A percentile compares a stretch with the other conserved stretches of the same genome.
Evolutionary conservation across 306 rosid species (phyloP).

Genomic region (Gleditsia sinensis): DNA sequence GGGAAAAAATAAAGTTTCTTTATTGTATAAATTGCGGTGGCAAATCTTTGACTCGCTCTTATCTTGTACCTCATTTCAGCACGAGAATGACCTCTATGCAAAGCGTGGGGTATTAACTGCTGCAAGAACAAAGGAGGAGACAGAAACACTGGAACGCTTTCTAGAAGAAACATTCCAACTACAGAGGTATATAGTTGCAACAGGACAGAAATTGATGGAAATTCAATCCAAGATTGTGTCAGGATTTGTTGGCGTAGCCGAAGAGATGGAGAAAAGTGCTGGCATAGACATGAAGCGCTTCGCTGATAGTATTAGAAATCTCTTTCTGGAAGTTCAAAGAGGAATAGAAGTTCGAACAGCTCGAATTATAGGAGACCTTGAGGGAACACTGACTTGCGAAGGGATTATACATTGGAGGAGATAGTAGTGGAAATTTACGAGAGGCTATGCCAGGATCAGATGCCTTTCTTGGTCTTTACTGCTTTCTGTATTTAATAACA

Average conservation of each 20-base stretch:
- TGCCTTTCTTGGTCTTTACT: slow-evolving; percentile 25
- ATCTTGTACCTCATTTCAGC: slow-evolving; percentile 54
- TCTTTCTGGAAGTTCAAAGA: slow-evolving; percentile 87
- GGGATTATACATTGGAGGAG: slow-evolving; percentile 82
- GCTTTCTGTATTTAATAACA: slow-evolving; percentile 37
- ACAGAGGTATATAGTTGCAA: slow-evolving; percentile 86
- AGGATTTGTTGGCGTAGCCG: slow-evolving; percentile 65
- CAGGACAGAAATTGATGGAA: slow-evolving; percentile 83
- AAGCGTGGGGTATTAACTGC: slow-evolving; percentile 48
- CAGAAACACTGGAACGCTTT: slow-evolving; percentile 63
- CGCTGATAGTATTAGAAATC: slow-evolving; percentile 60
- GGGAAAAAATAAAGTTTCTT: no score
- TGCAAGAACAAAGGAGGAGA: slow-evolving; percentile 68
- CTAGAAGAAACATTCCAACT: slow-evolving; percentile 90
- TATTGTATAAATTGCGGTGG: neutral
- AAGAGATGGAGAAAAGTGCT: slow-evolving; percentile 64
- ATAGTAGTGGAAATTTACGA: slow-evolving; percentile 21
- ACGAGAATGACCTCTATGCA: slow-evolving; percentile 60
- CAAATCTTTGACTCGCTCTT: slow-evolving; percentile 25
- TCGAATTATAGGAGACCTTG: slow-evolving; percentile 90
- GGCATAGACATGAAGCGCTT: slow-evolving; percentile 80
- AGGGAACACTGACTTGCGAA: slow-evolving; percentile 89
- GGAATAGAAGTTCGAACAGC: slow-evolving; percentile 87
- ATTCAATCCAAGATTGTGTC: slow-evolving; percentile 63
- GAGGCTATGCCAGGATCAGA: slow-evolving; percentile 1